Evolutionary conservation across 768 basidiomycete species (phyloP).

Genomic region (Tricholoma terreum): DNA sequence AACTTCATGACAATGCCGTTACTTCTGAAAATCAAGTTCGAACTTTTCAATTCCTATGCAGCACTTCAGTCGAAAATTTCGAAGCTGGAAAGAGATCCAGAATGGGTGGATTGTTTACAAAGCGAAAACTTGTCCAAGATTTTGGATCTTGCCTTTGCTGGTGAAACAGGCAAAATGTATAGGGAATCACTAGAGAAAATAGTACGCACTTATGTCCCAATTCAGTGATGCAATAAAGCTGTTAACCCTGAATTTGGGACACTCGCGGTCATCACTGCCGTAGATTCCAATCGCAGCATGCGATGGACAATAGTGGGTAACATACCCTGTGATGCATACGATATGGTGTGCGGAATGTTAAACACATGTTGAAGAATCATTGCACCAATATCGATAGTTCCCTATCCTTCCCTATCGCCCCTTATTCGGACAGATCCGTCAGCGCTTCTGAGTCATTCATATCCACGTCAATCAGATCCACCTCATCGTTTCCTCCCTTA

Average conservation of each 20-base stretch:
- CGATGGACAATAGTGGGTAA: too few species aligned
- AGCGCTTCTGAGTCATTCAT: conserved; percentile 22
- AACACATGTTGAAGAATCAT: too few species aligned
- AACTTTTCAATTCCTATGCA: conserved; percentile 37
- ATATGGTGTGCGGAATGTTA: too few species aligned
- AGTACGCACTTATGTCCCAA: background rate
- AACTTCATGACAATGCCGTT: conserved; percentile 6
- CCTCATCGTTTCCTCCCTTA: conserved; percentile 47
- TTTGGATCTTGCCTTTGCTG: conserved; percentile 27
- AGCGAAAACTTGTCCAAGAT: conserved; percentile 21
- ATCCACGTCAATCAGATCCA: conserved; percentile 58
- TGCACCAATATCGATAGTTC: background rate
- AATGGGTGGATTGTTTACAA: conserved; percentile 30
- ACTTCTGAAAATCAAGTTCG: conserved; percentile 33
- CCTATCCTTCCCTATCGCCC: too few species aligned
- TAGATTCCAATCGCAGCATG: too few species aligned
- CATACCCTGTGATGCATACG: too few species aligned
- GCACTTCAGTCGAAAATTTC: conserved; percentile 28
- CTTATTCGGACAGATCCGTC: conserved; percentile 2
- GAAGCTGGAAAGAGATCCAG: conserved; percentile 26
- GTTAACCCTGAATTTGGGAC: background rate
- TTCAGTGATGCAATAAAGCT: background rate
- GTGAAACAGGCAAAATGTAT: conserved; percentile 3
- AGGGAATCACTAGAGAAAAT: background rate
- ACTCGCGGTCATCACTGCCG: too few species aligned